Evolutionary conservation across 148 eudicot genomes (phyloP), one percentile per base, ranked within the genome.

Genomic region (Dysphania ambrosioides): DNA sequence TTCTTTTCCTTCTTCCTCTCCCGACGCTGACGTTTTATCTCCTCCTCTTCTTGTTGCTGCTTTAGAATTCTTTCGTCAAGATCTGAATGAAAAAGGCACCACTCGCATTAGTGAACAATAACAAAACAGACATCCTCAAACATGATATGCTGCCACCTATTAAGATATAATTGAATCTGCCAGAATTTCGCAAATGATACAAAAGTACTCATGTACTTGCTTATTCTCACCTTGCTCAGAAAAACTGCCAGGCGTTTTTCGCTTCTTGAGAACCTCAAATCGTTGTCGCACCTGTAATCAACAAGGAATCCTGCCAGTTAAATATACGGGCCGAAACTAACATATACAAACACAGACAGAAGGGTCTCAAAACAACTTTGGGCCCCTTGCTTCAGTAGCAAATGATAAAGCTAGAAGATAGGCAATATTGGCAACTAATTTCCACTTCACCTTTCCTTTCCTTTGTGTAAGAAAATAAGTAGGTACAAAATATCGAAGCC

Each of bases 1-100:
- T 95, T 95, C 85, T 95, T 95, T 82, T 95, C 98, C 83, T 95
- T 95, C 89, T 95, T 95, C 71, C 81, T 89, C 81, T 95, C 98
- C 36, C 96, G 86, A 16, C 89, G 91, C 74, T 84, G 96, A 11
- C 96, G 97, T 84, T 92, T 94, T 74, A 87, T 88, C 82, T 95
- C 98, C 85, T 93, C 98, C 76, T 95, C 98, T 66, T 95, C 98
- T 83, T 92, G 88, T 78, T 95, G 96, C 77, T 88, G 98, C 83
- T 95, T 95, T 72, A 92, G 73, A 69, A 95, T 90, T 75, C 97
- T 83, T 64, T 91, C 97, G 82, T 94, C 98, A 63, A 91, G 86
- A 80, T 90, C 98, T 94, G 82, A 61, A 59, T 81, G 49, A 18
- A 81, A 27, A 75, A 72, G 71, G 70, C 24, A 55, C 31, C 34